Conservation (phyloP, 768 basidiomycete genomes). For the Trametes sanguinea region DNA sequence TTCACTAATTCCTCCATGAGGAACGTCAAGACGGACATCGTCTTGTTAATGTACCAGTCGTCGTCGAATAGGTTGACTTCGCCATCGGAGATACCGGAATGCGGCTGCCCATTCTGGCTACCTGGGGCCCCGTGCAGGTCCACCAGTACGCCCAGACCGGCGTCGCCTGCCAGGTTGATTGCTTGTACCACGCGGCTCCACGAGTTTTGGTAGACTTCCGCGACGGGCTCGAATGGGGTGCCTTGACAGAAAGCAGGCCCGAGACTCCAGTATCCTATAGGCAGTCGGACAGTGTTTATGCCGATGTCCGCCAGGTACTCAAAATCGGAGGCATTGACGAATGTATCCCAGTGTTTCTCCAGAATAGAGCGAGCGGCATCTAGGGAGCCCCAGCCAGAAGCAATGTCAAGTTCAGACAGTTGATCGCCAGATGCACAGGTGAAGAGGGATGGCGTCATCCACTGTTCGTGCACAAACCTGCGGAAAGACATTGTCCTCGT, state of each 20-base stretch:
- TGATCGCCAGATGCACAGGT: conserved; percentile 52
- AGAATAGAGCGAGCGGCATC: conserved; percentile 49
- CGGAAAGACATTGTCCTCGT: no score
- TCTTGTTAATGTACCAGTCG: conserved; percentile 39
- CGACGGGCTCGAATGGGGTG: conserved; percentile 42
- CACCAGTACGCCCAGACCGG: conserved; percentile 51
- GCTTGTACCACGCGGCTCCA: conserved; percentile 47
- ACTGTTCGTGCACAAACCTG: conserved; percentile 74
- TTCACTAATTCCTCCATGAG: conserved; percentile 32
- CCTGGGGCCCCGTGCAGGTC: conserved; percentile 59
- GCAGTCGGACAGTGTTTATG: conserved; percentile 61
- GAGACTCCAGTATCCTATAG: conserved; percentile 55
- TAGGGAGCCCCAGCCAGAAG: conserved; percentile 56
- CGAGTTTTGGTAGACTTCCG: conserved; percentile 46
- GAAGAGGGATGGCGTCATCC: conserved; percentile 75
- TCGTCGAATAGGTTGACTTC: conserved; percentile 41
- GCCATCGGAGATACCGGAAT: conserved; percentile 48
- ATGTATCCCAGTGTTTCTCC: conserved; percentile 75
- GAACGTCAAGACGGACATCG: conserved; percentile 44
- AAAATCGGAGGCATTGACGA: conserved; percentile 68
- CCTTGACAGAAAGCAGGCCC: conserved; percentile 39
- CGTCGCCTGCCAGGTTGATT: conserved; percentile 43
- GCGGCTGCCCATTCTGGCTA: conserved; percentile 45
- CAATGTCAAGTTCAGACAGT: conserved; percentile 65
- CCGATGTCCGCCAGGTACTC: conserved; percentile 57